A percentile compares a stretch with the other conserved stretches of the same genome.
Conservation (phyloP, 305 asterid species). For the Solanum chacoense region DNA sequence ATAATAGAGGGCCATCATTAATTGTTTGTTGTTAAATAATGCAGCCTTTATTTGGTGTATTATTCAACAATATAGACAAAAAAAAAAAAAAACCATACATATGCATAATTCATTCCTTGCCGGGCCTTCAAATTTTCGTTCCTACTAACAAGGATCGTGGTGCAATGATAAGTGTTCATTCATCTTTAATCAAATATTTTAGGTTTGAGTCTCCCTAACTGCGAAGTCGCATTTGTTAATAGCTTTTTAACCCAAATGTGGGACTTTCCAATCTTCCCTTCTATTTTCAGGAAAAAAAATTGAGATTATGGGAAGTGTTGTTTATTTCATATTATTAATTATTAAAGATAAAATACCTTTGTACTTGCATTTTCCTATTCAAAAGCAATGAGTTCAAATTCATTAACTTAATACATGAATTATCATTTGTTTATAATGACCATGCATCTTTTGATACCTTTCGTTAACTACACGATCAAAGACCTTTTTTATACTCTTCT, state of each 20-base stretch:
- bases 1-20: background rate
- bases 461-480: background rate
- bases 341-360: background rate
- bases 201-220: no score
- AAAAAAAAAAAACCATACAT: background rate
- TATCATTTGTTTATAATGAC: background rate
- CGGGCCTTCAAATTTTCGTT: background rate
- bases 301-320: background rate
- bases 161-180: no score
- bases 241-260: background rate
- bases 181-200: no score
- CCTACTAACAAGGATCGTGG: no score
- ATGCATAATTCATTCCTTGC: background rate
- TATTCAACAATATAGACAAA: background rate
- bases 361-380: background rate
- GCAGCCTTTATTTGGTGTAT: background rate
- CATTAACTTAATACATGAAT: background rate
- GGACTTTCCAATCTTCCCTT: background rate
- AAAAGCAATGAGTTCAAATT: background rate
- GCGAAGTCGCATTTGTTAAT: background rate
- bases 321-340: background rate
- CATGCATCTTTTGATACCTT: background rate
- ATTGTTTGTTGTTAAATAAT: background rate
- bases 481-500: background rate
- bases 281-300: no score